Percentiles rank a stretch among this genome's conserved stretches.
These are phyloP conservation scores for Populus alba DNA, from an alignment of 345 rosid genomes.

Conservation along the genomic window DNA sequence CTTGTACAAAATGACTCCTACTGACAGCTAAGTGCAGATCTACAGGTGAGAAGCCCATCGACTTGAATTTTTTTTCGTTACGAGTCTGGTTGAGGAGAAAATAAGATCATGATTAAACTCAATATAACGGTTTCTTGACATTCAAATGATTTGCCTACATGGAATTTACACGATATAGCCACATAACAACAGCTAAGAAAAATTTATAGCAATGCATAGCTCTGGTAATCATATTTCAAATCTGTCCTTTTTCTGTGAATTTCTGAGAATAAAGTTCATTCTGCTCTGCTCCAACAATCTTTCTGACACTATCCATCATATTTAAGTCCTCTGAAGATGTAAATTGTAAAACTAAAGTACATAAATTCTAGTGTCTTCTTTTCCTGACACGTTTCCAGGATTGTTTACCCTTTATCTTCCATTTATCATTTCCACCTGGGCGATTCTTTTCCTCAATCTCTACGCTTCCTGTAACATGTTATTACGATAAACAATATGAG, in stretches of 20 bases:
- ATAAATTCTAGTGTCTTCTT: constrained; percentile 40
- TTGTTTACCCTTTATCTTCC: constrained; percentile 68
- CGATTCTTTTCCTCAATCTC: constrained; percentile 74
- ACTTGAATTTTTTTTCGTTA: too few species aligned
- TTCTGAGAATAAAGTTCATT: not conserved
- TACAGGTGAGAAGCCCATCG: not conserved
- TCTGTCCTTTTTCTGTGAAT: not conserved
- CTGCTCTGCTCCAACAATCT: not conserved
- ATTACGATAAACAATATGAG: not conserved
- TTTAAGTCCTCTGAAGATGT: not conserved
- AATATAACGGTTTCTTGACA: not conserved
- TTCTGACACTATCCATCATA: not conserved
- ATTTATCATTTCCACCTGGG: constrained; percentile 62
- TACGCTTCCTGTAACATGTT: constrained; percentile 59
- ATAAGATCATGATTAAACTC: not conserved
- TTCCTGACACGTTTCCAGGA: constrained; percentile 56
- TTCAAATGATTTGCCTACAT: not conserved
- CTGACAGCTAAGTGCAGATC: not conserved
- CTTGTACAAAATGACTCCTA: not conserved
- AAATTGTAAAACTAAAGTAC: not conserved
- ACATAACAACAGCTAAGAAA: not conserved
- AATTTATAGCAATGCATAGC: not conserved
- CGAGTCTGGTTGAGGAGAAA: too few species aligned
- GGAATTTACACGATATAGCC: not conserved
- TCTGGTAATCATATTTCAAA: not conserved